These are phyloP conservation scores for Fonsecaea erecta DNA, from an alignment of 2,329 filamentous ascomycete genomes.

Conservation along the genomic window DNA sequence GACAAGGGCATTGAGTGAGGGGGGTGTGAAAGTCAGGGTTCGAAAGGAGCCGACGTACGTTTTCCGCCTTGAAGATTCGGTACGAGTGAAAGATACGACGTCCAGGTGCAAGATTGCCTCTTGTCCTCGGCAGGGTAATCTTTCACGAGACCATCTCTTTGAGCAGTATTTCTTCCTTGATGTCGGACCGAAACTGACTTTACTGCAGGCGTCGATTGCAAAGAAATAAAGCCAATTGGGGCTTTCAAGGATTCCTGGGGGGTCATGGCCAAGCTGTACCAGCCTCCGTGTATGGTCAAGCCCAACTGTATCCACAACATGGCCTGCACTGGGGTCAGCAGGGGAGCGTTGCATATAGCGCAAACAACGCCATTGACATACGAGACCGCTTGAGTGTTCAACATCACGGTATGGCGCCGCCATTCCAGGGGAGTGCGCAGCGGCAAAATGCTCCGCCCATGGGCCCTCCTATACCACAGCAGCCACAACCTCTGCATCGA, in stretches of 20 bases:
- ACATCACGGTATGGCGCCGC: not conserved
- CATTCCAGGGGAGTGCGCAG: not conserved
- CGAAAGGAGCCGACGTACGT: constrained; percentile 66
- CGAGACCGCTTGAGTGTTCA: constrained; percentile 4
- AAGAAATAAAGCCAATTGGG: not conserved
- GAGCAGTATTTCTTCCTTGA: not conserved
- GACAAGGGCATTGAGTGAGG: constrained; percentile 81
- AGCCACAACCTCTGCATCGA: not conserved
- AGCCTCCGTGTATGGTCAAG: not conserved
- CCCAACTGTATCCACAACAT: not conserved
- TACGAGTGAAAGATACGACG: not conserved
- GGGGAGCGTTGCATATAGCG: not conserved
- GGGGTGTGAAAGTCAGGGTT: constrained; percentile 79
- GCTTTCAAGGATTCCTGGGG: not conserved
- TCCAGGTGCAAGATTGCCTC: not conserved
- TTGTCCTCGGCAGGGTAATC: too few relatives aligned
- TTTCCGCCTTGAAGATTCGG: not conserved
- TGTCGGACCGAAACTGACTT: not conserved
- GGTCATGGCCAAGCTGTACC: not conserved
- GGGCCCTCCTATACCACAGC: not conserved
- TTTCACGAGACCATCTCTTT: not conserved
- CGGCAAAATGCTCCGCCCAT: not conserved
- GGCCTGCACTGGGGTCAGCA: not conserved
- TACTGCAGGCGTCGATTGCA: not conserved
- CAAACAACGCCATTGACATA: not conserved